These are phyloP conservation scores for Leccinum solheimii DNA, from an alignment of 1,284 basidiomycete species.

Conservation along the genomic window DNA sequence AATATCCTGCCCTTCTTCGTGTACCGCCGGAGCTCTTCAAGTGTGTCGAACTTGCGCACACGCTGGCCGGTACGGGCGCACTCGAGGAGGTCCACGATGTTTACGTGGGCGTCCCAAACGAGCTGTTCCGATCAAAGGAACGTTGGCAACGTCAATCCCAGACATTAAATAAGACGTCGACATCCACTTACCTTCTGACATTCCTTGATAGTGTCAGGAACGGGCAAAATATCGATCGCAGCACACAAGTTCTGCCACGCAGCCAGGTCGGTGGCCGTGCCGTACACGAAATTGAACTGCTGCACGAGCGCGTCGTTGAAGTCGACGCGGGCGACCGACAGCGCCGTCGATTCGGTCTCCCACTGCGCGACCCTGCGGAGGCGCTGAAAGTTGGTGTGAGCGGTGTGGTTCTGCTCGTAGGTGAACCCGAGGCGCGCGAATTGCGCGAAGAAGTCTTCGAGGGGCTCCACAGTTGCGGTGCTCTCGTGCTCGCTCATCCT, in stretches of 20 bases:
- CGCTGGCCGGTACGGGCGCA: conserved; percentile 4
- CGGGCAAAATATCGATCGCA: conserved; percentile 12
- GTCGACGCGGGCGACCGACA: not conserved
- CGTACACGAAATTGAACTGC: conserved; percentile 14
- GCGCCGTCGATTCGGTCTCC: not conserved
- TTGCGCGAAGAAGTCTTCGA: conserved; percentile 16
- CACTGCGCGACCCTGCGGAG: not conserved
- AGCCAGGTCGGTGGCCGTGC: conserved; percentile 1
- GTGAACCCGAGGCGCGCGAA: conserved; percentile 15
- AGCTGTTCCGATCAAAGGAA: conserved; percentile 2
- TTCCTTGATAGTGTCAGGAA: conserved; percentile 8
- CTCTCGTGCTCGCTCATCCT: conserved; percentile 1
- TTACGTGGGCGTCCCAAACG: conserved; percentile 21
- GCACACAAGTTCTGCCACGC: conserved; percentile 19
- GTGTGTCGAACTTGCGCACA: conserved; percentile 9
- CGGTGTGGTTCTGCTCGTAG: conserved; percentile 3
- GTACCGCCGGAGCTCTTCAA: conserved; percentile 14
- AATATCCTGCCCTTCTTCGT: conserved; percentile 6
- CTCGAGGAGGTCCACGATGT: conserved; percentile 19
- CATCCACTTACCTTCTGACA: conserved; percentile 10
- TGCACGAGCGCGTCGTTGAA: conserved; percentile 15
- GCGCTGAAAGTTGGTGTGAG: conserved; percentile 14
- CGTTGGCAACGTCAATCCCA: not conserved
- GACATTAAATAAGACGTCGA: not conserved
- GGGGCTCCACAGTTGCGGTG: conserved; percentile 10